Conservation (phyloP, 2,329 filamentous ascomycete genomes). For the Monosporascus sp. region DNA sequence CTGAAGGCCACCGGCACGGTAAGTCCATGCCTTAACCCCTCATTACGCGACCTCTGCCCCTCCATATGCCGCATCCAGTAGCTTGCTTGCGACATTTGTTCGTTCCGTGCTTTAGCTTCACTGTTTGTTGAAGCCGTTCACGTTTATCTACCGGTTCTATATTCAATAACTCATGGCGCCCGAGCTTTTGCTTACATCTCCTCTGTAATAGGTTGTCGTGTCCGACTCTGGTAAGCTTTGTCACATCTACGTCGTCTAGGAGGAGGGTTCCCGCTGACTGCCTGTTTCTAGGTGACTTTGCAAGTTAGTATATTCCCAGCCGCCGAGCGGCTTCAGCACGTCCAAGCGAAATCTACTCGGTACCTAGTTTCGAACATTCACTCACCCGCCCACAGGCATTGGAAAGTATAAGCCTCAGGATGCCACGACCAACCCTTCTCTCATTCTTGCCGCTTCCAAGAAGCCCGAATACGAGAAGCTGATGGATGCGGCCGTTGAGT, state of each 20-base stretch:
- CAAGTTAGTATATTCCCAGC: constrained; percentile 51
- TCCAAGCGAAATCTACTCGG: constrained; percentile 16
- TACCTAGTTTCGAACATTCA: background rate
- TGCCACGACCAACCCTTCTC: constrained; percentile 98
- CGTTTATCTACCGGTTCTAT: background rate
- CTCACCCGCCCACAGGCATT: constrained; percentile 59
- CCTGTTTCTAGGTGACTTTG: constrained; percentile 61
- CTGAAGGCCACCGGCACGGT: constrained; percentile 96
- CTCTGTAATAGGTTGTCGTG: constrained; percentile 69
- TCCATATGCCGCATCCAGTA: constrained; percentile 14
- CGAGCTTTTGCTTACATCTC: constrained; percentile 14
- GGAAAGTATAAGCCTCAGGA: constrained; percentile 99
- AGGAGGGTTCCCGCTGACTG: constrained; percentile 23
- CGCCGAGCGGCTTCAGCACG: background rate
- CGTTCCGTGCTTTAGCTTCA: constrained; percentile 2
- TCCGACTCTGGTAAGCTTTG: constrained; percentile 80
- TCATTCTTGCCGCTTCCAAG: constrained; percentile 97
- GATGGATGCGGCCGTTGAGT: constrained; percentile 78
- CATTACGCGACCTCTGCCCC: constrained; percentile 17
- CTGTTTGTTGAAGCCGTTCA: background rate
- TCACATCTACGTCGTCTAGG: constrained; percentile 1
- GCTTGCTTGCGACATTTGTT: constrained; percentile 5
- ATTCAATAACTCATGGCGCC: background rate
- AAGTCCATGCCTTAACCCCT: constrained; percentile 43
- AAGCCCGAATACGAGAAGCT: constrained; percentile 93